These are phyloP conservation scores for Eragrostis tef DNA, from an alignment of 202 grass and related monocot genomes.

Conservation along the genomic window DNA sequence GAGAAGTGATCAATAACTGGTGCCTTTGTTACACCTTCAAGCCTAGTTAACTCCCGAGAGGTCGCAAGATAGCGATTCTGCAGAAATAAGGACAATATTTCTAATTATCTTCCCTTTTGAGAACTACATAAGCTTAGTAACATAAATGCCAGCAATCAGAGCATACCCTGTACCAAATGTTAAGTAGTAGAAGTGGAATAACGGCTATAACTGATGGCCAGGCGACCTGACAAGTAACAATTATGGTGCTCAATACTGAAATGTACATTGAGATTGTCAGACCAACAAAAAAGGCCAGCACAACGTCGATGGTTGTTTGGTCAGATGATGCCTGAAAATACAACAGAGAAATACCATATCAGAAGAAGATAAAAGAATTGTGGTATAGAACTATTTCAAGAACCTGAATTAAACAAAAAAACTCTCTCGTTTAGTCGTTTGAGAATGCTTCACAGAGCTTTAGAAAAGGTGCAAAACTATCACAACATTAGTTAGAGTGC, in stretches of 20 bases:
- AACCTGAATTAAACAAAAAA: background rate
- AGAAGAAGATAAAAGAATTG: conserved; percentile 5
- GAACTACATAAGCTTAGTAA: conserved; percentile 20
- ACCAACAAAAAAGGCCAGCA: conserved; percentile 63
- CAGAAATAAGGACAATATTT: background rate
- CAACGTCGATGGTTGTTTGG: conserved; percentile 71
- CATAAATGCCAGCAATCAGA: background rate
- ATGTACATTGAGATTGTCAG: conserved; percentile 71
- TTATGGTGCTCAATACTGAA: conserved; percentile 59
- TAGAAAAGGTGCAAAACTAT: background rate
- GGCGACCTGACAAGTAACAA: conserved; percentile 69
- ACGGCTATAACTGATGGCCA: conserved; percentile 73
- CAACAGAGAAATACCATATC: conserved; percentile 3
- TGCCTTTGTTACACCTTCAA: conserved; percentile 63
- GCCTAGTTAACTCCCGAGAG: conserved; percentile 62
- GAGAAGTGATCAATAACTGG: conserved; percentile 71
- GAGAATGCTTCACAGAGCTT: background rate
- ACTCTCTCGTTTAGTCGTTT: no score
- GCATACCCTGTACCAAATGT: conserved; percentile 74
- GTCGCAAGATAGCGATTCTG: conserved; percentile 61
- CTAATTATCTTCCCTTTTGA: background rate
- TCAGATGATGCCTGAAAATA: conserved; percentile 77
- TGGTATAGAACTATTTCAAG: background rate
- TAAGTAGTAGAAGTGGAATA: conserved; percentile 52
- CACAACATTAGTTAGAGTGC: no score